Percentiles rank a stretch among this genome's conserved stretches.
phyloP scores from a whole-genome alignment of 164 flowering plant species.

The Euptelea pleiosperma region DNA sequence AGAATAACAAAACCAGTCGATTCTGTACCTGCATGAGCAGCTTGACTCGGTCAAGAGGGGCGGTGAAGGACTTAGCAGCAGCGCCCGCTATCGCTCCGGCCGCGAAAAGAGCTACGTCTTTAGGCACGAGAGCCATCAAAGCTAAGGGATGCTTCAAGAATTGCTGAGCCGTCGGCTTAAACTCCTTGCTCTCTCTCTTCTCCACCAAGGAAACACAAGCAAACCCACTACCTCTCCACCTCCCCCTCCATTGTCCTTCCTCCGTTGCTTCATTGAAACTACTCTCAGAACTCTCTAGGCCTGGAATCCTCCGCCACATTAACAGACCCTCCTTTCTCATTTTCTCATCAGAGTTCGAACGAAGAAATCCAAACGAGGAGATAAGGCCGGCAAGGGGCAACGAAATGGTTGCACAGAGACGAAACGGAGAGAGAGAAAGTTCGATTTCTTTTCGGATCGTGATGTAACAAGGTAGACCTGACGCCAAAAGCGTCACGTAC shows the following conservation, averaged over 20 bases:
- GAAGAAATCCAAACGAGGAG: slow-evolving; percentile 9
- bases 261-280: slow-evolving; percentile 5
- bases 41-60: slow-evolving; percentile 88
- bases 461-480: too few species aligned
- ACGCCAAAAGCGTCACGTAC: too few species aligned
- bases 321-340: slow-evolving; percentile 38
- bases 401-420: slow-evolving; percentile 12
- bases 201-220: slow-evolving; percentile 45
- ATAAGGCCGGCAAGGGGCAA: slow-evolving; percentile 11
- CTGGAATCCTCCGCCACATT: slow-evolving; percentile 33
- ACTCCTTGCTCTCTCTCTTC: slow-evolving; percentile 36
- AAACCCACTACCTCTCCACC: slow-evolving; percentile 26
- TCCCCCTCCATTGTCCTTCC: slow-evolving; percentile 18
- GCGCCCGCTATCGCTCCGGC: slow-evolving; percentile 93
- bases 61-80: slow-evolving; percentile 81
- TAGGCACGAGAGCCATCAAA: slow-evolving; percentile 58
- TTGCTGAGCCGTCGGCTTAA: slow-evolving; percentile 48
- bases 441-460: too few species aligned
- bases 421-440: not conserved
- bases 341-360: slow-evolving; percentile 1
- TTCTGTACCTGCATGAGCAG: slow-evolving; percentile 94
- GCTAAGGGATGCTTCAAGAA: slow-evolving; percentile 81
- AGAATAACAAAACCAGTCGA: too few species aligned
- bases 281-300: slow-evolving; percentile 12
- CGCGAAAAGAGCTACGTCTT: slow-evolving; percentile 68